These are phyloP conservation scores for Xanthoconium purpureum DNA, from an alignment of 768 basidiomycete genomes.

Conservation along the genomic window DNA sequence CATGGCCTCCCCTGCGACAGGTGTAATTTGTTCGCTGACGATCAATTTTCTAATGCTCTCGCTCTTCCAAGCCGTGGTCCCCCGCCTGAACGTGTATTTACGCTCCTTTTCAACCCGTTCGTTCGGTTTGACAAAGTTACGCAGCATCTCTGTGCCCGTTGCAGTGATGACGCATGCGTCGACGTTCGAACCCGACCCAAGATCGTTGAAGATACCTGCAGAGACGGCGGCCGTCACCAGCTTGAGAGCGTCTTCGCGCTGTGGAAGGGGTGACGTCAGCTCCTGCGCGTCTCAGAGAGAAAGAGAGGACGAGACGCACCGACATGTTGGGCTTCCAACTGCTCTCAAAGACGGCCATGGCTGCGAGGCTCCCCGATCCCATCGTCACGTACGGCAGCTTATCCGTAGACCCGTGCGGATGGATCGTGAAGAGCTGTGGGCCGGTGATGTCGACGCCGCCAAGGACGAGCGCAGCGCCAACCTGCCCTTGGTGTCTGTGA, in stretches of 20 bases:
- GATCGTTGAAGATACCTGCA: conserved; percentile 98
- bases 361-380: conserved; percentile 94
- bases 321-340: conserved; percentile 79
- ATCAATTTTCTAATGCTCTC: conserved; percentile 73
- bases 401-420: conserved; percentile 96
- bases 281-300: neutral
- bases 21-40: conserved; percentile 64
- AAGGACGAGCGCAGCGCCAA: conserved; percentile 94
- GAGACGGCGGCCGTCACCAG: conserved; percentile 86
- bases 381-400: conserved; percentile 98
- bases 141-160: conserved; percentile 82
- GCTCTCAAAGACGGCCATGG: conserved; percentile 97
- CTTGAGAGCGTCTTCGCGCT: conserved; percentile 78
- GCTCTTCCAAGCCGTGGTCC: conserved; percentile 87
- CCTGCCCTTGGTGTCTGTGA: conserved; percentile 82
- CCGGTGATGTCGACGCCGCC: conserved; percentile 96
- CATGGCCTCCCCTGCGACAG: conserved; percentile 67
- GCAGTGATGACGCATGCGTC: conserved; percentile 96
- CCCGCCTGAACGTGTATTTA: conserved; percentile 66
- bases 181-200: conserved; percentile 97
- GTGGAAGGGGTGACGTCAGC: conserved; percentile 12
- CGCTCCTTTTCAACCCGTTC: conserved; percentile 77
- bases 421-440: conserved; percentile 92
- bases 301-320: conserved; percentile 40
- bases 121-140: conserved; percentile 93